Percentiles rank a stretch among this genome's conserved stretches.
Conservation (phyloP, 805 yeast genomes). For the Yamadazyma ubonensis region DNA sequence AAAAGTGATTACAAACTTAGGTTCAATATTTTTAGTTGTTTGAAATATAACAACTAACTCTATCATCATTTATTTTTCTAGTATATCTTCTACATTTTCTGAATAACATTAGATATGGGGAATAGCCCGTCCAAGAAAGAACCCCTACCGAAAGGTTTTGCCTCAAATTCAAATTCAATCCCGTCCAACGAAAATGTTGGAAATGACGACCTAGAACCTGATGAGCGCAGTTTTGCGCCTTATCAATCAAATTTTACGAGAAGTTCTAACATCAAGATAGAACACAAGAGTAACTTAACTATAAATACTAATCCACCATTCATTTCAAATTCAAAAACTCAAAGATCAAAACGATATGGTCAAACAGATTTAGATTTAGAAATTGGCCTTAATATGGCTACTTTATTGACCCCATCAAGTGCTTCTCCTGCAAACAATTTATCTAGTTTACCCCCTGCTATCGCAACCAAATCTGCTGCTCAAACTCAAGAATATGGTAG, state of each 20-base stretch:
- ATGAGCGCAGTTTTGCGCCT: constrained; percentile 45
- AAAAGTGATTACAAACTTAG: constrained; percentile 6
- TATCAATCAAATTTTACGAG: constrained; percentile 23
- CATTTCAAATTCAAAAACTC: not conserved
- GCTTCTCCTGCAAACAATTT: not conserved
- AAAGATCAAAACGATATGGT: constrained; percentile 12
- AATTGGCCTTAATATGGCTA: constrained; percentile 48
- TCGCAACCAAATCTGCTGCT: not conserved
- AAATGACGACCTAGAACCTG: constrained; percentile 40
- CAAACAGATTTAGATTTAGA: constrained; percentile 34
- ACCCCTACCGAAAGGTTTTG: constrained; percentile 44
- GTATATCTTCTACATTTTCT: not conserved
- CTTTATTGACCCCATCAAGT: constrained; percentile 21
- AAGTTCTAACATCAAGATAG: constrained; percentile 19
- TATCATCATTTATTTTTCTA: constrained; percentile 1
- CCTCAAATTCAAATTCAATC: constrained; percentile 18
- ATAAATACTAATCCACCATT: constrained; percentile 3
- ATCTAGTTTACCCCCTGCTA: not conserved
- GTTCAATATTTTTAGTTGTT: not conserved
- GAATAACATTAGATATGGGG: constrained; percentile 43
- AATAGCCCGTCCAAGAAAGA: constrained; percentile 62
- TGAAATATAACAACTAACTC: not conserved
- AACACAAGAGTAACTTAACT: constrained; percentile 12
- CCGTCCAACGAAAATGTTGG: constrained; percentile 18
- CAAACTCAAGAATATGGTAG: constrained; percentile 25